These are phyloP conservation scores for Microbotryum scabiosae DNA, from an alignment of 1,284 basidiomycete genomes.

Conservation along the genomic window DNA sequence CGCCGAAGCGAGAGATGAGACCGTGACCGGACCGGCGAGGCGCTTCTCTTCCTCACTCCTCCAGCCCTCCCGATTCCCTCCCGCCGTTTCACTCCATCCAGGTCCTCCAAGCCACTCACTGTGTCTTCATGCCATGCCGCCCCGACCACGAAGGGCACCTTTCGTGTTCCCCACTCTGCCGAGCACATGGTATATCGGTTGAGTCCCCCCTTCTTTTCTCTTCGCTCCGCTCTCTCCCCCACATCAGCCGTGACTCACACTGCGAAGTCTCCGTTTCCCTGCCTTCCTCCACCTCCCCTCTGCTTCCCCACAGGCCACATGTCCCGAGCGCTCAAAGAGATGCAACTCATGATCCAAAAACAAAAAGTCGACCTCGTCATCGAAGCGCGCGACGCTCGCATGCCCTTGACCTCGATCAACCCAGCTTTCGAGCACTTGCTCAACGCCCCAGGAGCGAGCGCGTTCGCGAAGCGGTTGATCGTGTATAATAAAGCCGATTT, in stretches of 20 bases:
- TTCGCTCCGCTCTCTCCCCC: not conserved
- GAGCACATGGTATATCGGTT: conserved; percentile 29
- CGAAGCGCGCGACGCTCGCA: conserved; percentile 83
- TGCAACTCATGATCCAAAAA: conserved; percentile 57
- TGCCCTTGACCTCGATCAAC: conserved; percentile 92
- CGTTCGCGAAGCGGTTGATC: conserved; percentile 57
- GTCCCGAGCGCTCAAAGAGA: conserved; percentile 71
- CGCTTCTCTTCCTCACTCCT: too few species aligned
- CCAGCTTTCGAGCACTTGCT: conserved; percentile 64
- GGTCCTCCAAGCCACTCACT: too few species aligned
- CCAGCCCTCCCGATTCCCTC: too few species aligned
- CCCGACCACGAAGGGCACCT: conserved; percentile 7
- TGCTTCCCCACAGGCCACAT: conserved; percentile 71
- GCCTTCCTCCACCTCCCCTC: not conserved
- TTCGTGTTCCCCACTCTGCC: conserved; percentile 27
- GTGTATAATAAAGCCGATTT: conserved; percentile 91
- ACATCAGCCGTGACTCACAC: not conserved
- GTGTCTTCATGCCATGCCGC: not conserved
- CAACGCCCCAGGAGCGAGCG: conserved; percentile 10
- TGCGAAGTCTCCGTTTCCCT: not conserved
- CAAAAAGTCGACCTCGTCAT: conserved; percentile 81
- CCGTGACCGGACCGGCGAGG: too few species aligned
- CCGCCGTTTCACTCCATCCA: too few species aligned
- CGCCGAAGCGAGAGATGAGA: too few species aligned
- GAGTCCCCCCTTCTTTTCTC: not conserved